Conservation (phyloP, 257 asterid species). For the Linaria vulgaris region DNA sequence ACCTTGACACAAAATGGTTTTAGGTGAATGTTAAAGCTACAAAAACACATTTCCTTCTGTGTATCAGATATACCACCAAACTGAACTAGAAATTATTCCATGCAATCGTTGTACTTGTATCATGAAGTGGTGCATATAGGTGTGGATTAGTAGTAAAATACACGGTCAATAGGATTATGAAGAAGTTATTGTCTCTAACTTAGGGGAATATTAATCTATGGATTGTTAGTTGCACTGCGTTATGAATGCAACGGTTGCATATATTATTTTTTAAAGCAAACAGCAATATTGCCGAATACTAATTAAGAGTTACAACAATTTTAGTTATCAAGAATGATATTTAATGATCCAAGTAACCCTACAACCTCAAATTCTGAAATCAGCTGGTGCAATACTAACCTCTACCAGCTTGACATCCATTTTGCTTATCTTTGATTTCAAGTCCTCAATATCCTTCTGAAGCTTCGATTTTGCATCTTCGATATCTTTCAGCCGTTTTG, state of each 20-base stretch:
- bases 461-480: slow-evolving; percentile 43
- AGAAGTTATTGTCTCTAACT: too few relatives aligned
- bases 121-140: too few relatives aligned
- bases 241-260: too few relatives aligned
- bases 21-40: neutral
- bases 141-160: too few relatives aligned
- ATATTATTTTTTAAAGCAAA: too few relatives aligned
- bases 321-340: slow-evolving; percentile 16
- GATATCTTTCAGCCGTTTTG: slow-evolving; percentile 37
- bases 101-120: too few relatives aligned
- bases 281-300: neutral
- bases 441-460: slow-evolving; percentile 41
- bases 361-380: slow-evolving; percentile 21
- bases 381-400: slow-evolving; percentile 43
- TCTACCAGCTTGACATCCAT: slow-evolving; percentile 61
- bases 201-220: too few relatives aligned
- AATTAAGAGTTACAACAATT: neutral
- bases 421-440: slow-evolving; percentile 48
- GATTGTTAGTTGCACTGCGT: too few relatives aligned
- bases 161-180: too few relatives aligned
- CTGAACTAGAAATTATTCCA: too few relatives aligned
- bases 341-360: slow-evolving; percentile 6
- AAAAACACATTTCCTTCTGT: neutral
- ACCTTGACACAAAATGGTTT: neutral
- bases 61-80: too few relatives aligned